phyloP scores from a whole-genome alignment of 495 filamentous ascomycete genomes.

The Lasiosphaeria ovina region DNA sequence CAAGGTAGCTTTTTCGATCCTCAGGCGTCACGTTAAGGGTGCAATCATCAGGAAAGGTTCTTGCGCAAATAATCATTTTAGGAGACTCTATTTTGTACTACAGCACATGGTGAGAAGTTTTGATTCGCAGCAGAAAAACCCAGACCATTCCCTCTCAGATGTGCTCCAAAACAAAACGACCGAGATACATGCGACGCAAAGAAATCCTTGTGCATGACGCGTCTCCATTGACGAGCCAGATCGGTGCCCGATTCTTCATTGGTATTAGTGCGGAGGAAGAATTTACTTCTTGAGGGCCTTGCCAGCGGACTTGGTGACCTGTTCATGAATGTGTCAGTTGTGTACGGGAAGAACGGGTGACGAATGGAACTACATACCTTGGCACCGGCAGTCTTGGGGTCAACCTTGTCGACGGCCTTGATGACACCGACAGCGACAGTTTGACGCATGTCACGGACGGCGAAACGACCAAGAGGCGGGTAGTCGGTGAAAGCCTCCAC shows the following conservation, averaged over 20 bases:
- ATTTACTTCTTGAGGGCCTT: slow-evolving; percentile 64
- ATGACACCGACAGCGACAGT: slow-evolving; percentile 98
- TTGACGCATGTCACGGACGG: slow-evolving; percentile 89
- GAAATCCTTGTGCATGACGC: slow-evolving; percentile 29
- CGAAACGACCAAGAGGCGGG: slow-evolving; percentile 97
- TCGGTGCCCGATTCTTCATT: neutral
- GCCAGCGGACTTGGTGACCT: slow-evolving; percentile 68
- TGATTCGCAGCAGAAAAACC: slow-evolving; percentile 40
- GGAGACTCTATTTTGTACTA: slow-evolving; percentile 50
- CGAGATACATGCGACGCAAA: slow-evolving; percentile 44
- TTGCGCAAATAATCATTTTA: slow-evolving; percentile 28
- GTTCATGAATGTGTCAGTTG: neutral
- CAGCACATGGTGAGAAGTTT: slow-evolving; percentile 51
- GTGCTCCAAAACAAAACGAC: slow-evolving; percentile 46
- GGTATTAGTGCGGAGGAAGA: slow-evolving; percentile 20
- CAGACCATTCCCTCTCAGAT: slow-evolving; percentile 44
- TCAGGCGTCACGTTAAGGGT: too few relatives aligned
- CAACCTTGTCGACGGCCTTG: slow-evolving; percentile 58
- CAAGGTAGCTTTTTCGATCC: too few relatives aligned
- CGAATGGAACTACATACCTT: slow-evolving; percentile 24
- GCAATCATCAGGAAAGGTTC: too few relatives aligned
- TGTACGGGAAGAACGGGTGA: too few relatives aligned
- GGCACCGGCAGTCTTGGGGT: slow-evolving; percentile 29
- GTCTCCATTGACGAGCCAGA: neutral
- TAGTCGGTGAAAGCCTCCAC: slow-evolving; percentile 99